phyloP scores from a whole-genome alignment of 805 yeast species.

The Lipomyces sp. region DNA sequence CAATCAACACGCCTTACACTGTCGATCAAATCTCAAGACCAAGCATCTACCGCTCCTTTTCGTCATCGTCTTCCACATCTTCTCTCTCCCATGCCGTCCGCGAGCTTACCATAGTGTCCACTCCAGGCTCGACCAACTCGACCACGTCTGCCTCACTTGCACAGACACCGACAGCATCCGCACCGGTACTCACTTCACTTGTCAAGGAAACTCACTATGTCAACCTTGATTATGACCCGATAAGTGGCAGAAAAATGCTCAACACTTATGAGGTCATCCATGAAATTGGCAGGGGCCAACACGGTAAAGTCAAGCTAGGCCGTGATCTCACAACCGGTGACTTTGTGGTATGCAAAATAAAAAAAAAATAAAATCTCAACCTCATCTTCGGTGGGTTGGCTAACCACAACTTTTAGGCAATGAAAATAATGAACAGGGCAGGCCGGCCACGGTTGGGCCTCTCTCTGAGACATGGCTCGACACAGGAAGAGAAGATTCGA shows the following conservation, averaged over 20 bases:
- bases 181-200: neutral
- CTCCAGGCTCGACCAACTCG: slow-evolving; percentile 18
- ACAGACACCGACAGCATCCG: neutral
- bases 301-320: slow-evolving; percentile 96
- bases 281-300: slow-evolving; percentile 95
- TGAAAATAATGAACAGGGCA: slow-evolving; percentile 85
- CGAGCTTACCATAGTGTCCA: slow-evolving; percentile 28
- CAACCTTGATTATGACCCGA: slow-evolving; percentile 85
- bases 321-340: slow-evolving; percentile 61
- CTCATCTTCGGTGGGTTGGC: neutral
- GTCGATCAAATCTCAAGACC: slow-evolving; percentile 11
- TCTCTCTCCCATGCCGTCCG: slow-evolving; percentile 7
- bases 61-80: slow-evolving; percentile 15
- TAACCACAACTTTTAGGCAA: slow-evolving; percentile 54
- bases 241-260: slow-evolving; percentile 74
- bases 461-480: slow-evolving; percentile 44
- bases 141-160: slow-evolving; percentile 17
- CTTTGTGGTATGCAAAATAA: slow-evolving; percentile 38
- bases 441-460: slow-evolving; percentile 58
- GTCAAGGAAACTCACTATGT: slow-evolving; percentile 87
- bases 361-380: neutral
- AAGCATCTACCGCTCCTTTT: slow-evolving; percentile 13
- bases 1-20: slow-evolving; percentile 3
- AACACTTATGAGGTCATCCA: slow-evolving; percentile 87
- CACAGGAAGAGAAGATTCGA: slow-evolving; percentile 74